Evolutionary conservation across 2,329 filamentous ascomycete species (phyloP), one percentile per base, ranked within the genome.

Genomic region (Calonectria naviculata): DNA sequence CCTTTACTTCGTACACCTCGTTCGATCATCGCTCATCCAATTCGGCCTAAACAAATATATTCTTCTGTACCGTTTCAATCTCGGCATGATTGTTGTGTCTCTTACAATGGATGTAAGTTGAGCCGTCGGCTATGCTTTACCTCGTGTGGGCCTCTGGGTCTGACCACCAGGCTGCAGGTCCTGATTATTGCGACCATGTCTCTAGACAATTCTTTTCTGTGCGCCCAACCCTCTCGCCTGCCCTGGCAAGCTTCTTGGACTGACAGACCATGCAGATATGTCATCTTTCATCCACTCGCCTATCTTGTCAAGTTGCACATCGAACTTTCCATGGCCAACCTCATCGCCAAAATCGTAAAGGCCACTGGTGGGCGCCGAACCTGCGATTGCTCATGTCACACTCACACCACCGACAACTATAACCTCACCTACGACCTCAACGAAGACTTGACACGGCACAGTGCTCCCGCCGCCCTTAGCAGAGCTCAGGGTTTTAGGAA

Each of bases 31-130:
- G 3, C 81, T 89, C 0, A 84, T 88, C 68, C 79, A 82, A 26
- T 85, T 86, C 52, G 87, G 87, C 12, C 79, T 89, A 2, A 84
- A 82, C 3, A 88, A 88, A 71, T 89, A 89, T 74, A 83, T 84
- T 64, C 76, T 81, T 19, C 80, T 89, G 12, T 84, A 87, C 42
- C 80, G 80, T 28, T 81, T 82, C 67, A 82, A 82, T 47, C 61
- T 81, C 7, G 61, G 67, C 10, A 81, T 82, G 79, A 78, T 81
- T 49, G 68, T 70, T 0, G 44, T 82, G 6, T 82, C 80, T 0
- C 73, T 82, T 13, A 74, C 75, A 3, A 79, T 82, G 64, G 80
- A 81, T 63, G 77, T 80, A 49, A 72, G 77, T 68, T 17, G 34
- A 58, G 4, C 26, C n/a, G 38, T 29, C 13, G 17, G 17, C n/a